phyloP scores from a whole-genome alignment of 2,329 filamentous ascomycete genomes.

The Calonectria pauciramosa region DNA sequence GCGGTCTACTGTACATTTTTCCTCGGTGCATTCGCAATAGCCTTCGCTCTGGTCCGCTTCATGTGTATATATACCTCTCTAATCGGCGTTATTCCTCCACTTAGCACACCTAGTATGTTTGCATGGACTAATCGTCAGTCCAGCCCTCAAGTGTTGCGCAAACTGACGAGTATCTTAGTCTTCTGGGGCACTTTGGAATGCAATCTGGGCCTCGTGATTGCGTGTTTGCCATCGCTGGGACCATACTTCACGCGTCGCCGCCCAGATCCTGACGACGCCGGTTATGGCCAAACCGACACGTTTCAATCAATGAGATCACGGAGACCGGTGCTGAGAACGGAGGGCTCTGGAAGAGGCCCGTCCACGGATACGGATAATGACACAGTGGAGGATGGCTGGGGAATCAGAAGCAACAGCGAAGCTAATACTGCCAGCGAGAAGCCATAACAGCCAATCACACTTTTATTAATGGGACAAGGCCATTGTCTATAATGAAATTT shows the following conservation, averaged over 20 bases:
- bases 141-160: neutral
- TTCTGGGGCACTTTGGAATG: neutral
- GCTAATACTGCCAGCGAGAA: no score
- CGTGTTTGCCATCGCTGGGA: neutral
- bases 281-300: neutral
- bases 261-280: neutral
- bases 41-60: neutral
- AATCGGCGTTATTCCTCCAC: neutral
- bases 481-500: no score
- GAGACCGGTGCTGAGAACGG: neutral
- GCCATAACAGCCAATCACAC: neutral
- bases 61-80: neutral
- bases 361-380: neutral
- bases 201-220: neutral
- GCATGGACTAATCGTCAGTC: no score
- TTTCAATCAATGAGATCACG: neutral
- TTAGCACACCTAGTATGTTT: neutral
- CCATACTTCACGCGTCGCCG: neutral
- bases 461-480: no score
- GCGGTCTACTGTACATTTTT: neutral
- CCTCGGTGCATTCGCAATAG: neutral
- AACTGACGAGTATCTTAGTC: neutral
- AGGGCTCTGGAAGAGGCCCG: rapidly evolving
- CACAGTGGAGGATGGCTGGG: neutral
- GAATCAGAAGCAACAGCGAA: neutral